A percentile compares a stretch with the other conserved stretches of the same genome.
These are phyloP conservation scores for Diaporthe citriasiana DNA, from an alignment of 2,329 filamentous ascomycete genomes.

Conservation along the genomic window DNA sequence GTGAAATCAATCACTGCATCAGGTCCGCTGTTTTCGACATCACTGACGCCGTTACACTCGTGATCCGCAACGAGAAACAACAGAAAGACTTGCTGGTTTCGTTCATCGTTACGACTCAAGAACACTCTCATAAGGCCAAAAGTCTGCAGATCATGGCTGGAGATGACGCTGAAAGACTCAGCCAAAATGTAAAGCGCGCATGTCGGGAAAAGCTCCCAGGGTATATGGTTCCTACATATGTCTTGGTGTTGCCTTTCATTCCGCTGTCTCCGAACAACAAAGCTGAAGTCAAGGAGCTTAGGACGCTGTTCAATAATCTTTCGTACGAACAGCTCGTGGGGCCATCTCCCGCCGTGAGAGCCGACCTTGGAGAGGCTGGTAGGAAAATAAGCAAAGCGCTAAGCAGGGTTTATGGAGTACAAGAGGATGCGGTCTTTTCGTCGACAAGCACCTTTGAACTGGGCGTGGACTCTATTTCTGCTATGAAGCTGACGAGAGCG, in stretches of 20 bases:
- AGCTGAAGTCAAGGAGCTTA: conserved; percentile 80
- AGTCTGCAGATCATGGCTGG: conserved; percentile 50
- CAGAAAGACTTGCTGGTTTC: conserved; percentile 88
- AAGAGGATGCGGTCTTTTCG: conserved; percentile 60
- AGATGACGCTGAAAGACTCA: conserved; percentile 55
- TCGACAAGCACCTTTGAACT: conserved; percentile 84
- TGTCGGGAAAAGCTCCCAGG: conserved; percentile 79
- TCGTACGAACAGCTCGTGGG: conserved; percentile 72
- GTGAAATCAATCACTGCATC: conserved; percentile 90
- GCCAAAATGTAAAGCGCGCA: conserved; percentile 66
- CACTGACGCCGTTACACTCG: conserved; percentile 81
- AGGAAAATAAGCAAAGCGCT: conserved; percentile 67
- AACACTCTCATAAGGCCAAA: neutral
- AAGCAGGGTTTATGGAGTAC: conserved; percentile 63
- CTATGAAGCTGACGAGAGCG: conserved; percentile 75
- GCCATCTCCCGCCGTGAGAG: conserved; percentile 57
- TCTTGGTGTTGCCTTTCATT: conserved; percentile 78
- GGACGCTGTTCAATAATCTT: conserved; percentile 74
- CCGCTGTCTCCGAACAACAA: conserved; percentile 93
- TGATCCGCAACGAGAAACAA: conserved; percentile 77
- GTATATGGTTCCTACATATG: conserved; percentile 94
- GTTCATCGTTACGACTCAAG: conserved; percentile 68
- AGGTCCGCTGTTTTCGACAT: conserved; percentile 70
- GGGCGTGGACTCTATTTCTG: conserved; percentile 90
- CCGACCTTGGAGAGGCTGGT: conserved; percentile 54